Evolutionary conservation across 2,329 filamentous ascomycete genomes (phyloP).

Genomic region (Verticillium isaacii): DNA sequence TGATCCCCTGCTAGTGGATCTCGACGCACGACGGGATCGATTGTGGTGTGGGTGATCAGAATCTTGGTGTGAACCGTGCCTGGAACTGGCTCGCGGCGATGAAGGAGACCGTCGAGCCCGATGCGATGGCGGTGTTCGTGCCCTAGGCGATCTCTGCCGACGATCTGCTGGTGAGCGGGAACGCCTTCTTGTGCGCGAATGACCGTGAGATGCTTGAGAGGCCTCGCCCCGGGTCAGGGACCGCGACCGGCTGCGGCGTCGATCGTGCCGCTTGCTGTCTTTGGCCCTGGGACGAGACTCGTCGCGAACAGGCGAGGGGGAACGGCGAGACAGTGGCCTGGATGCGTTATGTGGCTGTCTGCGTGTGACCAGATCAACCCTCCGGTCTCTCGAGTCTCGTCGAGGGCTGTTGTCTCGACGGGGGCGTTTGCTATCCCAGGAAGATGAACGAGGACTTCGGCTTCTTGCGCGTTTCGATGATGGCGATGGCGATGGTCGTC

Average conservation of each 20-base stretch:
- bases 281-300: conserved; percentile 2
- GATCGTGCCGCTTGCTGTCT: conserved; percentile 3
- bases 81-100: conserved; percentile 8
- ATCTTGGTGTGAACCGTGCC: conserved; percentile 3
- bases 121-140: conserved; percentile 4
- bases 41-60: conserved; percentile 1
- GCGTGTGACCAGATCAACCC: not conserved
- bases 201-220: conserved; percentile 2
- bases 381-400: conserved; percentile 8
- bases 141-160: conserved; percentile 4
- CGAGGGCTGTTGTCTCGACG: conserved; percentile 9
- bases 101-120: not conserved
- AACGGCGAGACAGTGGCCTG: conserved; percentile 5
- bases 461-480: conserved; percentile 10
- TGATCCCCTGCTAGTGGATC: conserved; percentile 12
- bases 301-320: conserved; percentile 5
- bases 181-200: conserved; percentile 5
- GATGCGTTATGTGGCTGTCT: conserved; percentile 1
- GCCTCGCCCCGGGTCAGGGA: conserved; percentile 4
- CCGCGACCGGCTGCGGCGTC: conserved; percentile 11
- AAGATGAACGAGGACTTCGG: conserved; percentile 4
- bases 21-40: conserved; percentile 7
- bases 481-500: conserved; percentile 2
- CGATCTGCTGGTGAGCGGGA: conserved; percentile 7
- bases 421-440: conserved; percentile 5